These are phyloP conservation scores for Prunus mume DNA, from an alignment of 306 rosid species.

Conservation along the genomic window DNA sequence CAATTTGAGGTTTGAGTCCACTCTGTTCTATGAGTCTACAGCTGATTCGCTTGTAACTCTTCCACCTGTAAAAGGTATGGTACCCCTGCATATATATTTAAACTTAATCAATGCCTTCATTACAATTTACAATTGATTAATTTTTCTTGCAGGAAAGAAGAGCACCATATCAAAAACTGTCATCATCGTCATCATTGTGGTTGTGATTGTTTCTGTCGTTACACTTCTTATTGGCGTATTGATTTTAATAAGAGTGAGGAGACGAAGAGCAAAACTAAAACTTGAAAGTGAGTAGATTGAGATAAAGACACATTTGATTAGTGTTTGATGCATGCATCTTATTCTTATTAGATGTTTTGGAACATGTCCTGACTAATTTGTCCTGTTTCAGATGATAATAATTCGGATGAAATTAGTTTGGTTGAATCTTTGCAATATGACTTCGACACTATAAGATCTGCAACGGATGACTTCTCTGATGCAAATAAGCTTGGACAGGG, in stretches of 20 bases:
- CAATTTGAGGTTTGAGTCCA: conserved; percentile 1
- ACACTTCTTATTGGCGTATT: not conserved
- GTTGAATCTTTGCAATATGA: conserved; percentile 24
- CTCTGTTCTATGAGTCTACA: not conserved
- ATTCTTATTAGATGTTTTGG: not conserved
- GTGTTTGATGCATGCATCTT: too few relatives aligned
- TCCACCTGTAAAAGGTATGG: not conserved
- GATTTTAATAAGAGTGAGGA: not conserved
- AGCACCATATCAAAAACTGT: not conserved
- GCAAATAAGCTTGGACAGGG: conserved; percentile 52
- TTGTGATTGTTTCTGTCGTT: not conserved
- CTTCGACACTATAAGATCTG: conserved; percentile 26
- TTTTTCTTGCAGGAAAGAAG: not conserved
- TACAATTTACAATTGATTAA: not conserved
- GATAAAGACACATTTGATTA: not conserved
- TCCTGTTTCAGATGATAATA: not conserved
- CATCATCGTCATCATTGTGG: not conserved
- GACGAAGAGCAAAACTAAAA: not conserved
- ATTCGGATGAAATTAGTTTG: not conserved
- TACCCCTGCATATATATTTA: not conserved
- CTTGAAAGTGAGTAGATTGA: not conserved
- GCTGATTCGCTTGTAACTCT: conserved; percentile 28
- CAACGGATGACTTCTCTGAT: conserved; percentile 45
- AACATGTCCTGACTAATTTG: too few relatives aligned
- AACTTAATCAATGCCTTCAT: not conserved